phyloP scores from a whole-genome alignment of 106 monocot species.

The Hemerocallis citrina region DNA sequence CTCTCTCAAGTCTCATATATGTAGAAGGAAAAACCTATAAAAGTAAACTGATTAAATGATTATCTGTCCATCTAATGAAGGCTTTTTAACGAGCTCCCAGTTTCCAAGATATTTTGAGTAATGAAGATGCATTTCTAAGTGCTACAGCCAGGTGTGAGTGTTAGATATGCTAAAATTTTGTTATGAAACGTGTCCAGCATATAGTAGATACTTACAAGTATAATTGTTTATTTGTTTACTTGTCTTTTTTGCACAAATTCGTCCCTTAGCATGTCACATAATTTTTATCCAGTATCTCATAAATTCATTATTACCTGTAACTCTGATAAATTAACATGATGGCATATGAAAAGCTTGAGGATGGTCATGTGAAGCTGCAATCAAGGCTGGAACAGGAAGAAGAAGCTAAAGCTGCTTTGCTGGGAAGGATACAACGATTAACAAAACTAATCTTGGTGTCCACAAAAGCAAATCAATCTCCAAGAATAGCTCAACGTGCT shows the following conservation, averaged over 20 bases:
- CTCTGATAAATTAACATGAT: neutral
- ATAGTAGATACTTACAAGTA: too few species aligned
- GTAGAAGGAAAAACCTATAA: too few species aligned
- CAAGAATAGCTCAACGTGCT: slow-evolving; percentile 67
- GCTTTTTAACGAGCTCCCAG: too few species aligned
- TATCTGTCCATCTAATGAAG: too few species aligned
- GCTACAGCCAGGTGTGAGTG: too few species aligned
- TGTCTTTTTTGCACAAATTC: neutral
- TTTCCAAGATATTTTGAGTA: too few species aligned
- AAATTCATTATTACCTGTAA: neutral
- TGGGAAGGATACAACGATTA: slow-evolving; percentile 81
- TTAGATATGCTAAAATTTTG: too few species aligned
- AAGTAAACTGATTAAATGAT: too few species aligned
- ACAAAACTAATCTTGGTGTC: slow-evolving; percentile 94
- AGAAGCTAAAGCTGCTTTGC: slow-evolving; percentile 88
- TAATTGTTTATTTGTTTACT: neutral
- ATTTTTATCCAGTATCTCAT: neutral
- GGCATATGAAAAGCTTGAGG: slow-evolving; percentile 67
- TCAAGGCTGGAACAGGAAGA: slow-evolving; percentile 93
- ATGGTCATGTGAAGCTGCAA: slow-evolving; percentile 90
- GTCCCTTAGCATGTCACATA: neutral
- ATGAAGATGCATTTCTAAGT: too few species aligned
- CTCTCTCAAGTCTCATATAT: too few species aligned
- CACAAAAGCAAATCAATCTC: slow-evolving; percentile 65
- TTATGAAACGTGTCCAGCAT: too few species aligned